Base-by-base conservation (phyloP, 768 basidiomycete species). In the Kwoniella sp. region DNA sequence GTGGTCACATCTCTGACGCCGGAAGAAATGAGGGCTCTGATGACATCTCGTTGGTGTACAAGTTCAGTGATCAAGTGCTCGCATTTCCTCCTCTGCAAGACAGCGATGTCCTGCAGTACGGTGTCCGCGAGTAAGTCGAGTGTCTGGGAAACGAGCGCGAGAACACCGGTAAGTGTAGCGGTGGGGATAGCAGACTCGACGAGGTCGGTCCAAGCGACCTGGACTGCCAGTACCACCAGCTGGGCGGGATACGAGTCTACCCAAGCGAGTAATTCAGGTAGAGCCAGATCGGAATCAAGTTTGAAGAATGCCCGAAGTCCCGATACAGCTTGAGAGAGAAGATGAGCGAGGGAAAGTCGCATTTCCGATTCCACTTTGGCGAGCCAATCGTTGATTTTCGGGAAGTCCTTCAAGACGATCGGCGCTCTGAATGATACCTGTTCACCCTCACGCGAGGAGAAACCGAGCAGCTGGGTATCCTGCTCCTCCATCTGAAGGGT, bases 381-480 rank as follows among this genome's bases (percentile, higher is more conserved):
- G 48, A 99, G 85, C 96, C 96, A 99, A 74, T 99, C 96, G 77
- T 99, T 99, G 83, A 99, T 97, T 82, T 93, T 94, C 3, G 94
- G 91, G 78, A 86, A 95, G 69, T 97, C 91, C 78, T 95, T 92
- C 68, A 98, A 83, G 12, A 88, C 76, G 70, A 99, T 90, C 0
- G 92, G 89, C 29, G 86, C 85, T 49, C 86, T 85, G 82, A 98
- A 98, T 8, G 79, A 81, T 17, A 99, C 90, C 76, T 93, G 89
- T 80, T 99, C 96, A 46, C 95, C 96, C 78, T 99, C 96, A 62
- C 92, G 85, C 0, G 96, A 98, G 13, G 91, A 87, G 88, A 98
- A 95, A 56, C 91, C 93, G 67, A 88, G 88, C 60, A 98, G 94
- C 66, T 90, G 78, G 51, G 93, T 92, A 19, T 92, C 91, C 12